phyloP scores from a whole-genome alignment of 257 asterid species.

The Rauvolfia tetraphylla region DNA sequence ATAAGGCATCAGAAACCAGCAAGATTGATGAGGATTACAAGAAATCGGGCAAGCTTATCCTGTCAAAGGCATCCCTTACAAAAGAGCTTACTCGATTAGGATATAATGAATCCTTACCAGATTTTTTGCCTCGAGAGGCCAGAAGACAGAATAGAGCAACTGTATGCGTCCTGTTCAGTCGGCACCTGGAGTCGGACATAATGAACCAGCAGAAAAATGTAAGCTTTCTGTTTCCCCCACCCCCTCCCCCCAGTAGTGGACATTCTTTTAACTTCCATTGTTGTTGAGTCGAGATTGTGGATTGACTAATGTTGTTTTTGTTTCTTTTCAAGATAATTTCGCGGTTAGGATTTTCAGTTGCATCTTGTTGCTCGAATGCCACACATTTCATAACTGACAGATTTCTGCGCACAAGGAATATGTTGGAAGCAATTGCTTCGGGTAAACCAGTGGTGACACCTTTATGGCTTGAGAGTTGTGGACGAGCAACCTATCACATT shows the following conservation, averaged over 20 bases:
- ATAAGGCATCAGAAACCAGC: constrained; percentile 23
- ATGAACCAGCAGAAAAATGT: constrained; percentile 67
- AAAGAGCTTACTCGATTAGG: constrained; percentile 74
- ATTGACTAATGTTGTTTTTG: constrained; percentile 3
- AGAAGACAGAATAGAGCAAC: constrained; percentile 47
- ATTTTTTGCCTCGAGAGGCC: constrained; percentile 52
- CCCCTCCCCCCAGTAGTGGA: not conserved
- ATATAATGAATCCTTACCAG: constrained; percentile 41
- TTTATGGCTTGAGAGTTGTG: constrained; percentile 79
- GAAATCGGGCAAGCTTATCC: constrained; percentile 16
- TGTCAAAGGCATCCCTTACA: constrained; percentile 47
- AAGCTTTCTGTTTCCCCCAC: not conserved
- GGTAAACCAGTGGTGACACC: constrained; percentile 75
- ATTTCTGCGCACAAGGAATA: constrained; percentile 68
- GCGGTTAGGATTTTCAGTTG: constrained; percentile 50
- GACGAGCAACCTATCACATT: constrained; percentile 51
- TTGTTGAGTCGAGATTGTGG: not conserved
- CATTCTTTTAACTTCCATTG: not conserved
- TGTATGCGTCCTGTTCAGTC: constrained; percentile 64
- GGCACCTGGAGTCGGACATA: constrained; percentile 48
- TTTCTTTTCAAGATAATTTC: constrained; percentile 44
- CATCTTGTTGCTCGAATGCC: constrained; percentile 60
- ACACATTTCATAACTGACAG: constrained; percentile 73
- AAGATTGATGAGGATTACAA: constrained; percentile 29
- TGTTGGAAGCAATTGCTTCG: constrained; percentile 73